These are phyloP conservation scores for Kingdonia uniflora DNA, from an alignment of 164 flowering plant species.

Conservation along the genomic window DNA sequence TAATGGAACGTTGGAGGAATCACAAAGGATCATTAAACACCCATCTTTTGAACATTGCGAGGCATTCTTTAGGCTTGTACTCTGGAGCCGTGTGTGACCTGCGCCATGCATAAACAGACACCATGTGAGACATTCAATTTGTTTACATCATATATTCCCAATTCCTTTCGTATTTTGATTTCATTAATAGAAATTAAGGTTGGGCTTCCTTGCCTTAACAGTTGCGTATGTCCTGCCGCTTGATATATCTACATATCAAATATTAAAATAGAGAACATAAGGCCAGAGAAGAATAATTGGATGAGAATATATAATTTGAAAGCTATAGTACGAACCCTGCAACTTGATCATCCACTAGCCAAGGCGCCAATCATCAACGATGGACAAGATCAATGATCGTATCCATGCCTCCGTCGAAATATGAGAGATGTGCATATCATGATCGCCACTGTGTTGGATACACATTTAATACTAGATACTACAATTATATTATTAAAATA, in stretches of 20 bases:
- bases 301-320: no score
- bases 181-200: no score
- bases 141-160: no score
- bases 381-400: neutral
- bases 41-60: slow-evolving; percentile 4
- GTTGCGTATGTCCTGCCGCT: slow-evolving; percentile 1
- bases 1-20: no score
- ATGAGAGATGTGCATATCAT: neutral
- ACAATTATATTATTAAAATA: neutral
- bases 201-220: neutral
- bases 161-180: no score
- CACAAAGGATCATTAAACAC: no score
- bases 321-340: no score
- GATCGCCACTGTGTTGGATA: neutral
- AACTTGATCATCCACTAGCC: neutral
- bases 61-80: slow-evolving; percentile 6
- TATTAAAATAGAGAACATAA: no score
- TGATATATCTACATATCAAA: neutral
- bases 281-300: no score
- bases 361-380: neutral
- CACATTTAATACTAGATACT: neutral
- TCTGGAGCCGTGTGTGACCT: slow-evolving; percentile 6
- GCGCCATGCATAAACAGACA: slow-evolving; percentile 1
- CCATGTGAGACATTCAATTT: no score
- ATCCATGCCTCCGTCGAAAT: neutral